Evolutionary conservation across 257 asterid species (phyloP).

Genomic region (Dorcoceras hygrometricum): DNA sequence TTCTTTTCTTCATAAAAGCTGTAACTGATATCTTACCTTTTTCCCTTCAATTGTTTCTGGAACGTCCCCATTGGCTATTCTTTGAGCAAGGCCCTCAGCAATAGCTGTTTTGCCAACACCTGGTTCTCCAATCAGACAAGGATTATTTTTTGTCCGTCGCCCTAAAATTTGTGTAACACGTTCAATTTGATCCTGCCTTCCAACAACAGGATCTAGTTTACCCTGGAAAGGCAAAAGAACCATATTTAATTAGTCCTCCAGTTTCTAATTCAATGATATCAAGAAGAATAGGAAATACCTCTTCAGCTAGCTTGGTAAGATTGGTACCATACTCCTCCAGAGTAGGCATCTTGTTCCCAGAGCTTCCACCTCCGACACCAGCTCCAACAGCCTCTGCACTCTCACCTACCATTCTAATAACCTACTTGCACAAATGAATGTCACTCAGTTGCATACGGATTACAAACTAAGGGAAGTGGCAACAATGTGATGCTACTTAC

Average conservation of each 20-base stretch:
- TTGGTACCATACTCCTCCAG: slow-evolving; percentile 77
- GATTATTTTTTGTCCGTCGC: slow-evolving; percentile 92
- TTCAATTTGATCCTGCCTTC: slow-evolving; percentile 88
- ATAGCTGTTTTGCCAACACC: slow-evolving; percentile 99
- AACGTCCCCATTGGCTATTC: slow-evolving; percentile 91
- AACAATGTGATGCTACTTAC: slow-evolving; percentile 30
- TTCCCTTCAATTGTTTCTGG: slow-evolving; percentile 98
- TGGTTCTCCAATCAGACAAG: slow-evolving; percentile 99
- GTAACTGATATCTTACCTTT: slow-evolving; percentile 49
- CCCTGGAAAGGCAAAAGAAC: slow-evolving; percentile 51
- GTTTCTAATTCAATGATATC: slow-evolving; percentile 9
- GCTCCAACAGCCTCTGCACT: slow-evolving; percentile 78
- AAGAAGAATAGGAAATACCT: slow-evolving; percentile 44
- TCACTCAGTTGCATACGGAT: slow-evolving; percentile 12
- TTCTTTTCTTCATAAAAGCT: slow-evolving; percentile 11
- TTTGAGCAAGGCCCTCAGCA: slow-evolving; percentile 98
- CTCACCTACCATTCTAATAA: slow-evolving; percentile 82
- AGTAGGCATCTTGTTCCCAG: slow-evolving; percentile 74
- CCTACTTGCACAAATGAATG: slow-evolving; percentile 34
- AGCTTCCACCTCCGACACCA: slow-evolving; percentile 76
- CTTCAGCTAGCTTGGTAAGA: slow-evolving; percentile 80
- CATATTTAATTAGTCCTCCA: slow-evolving; percentile 17
- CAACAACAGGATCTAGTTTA: slow-evolving; percentile 95
- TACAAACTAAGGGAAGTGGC: slow-evolving; percentile 6
- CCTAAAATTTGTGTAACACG: slow-evolving; percentile 98